These are phyloP conservation scores for Parmelia sp. DNA, from an alignment of 495 filamentous ascomycete genomes.

Conservation along the genomic window DNA sequence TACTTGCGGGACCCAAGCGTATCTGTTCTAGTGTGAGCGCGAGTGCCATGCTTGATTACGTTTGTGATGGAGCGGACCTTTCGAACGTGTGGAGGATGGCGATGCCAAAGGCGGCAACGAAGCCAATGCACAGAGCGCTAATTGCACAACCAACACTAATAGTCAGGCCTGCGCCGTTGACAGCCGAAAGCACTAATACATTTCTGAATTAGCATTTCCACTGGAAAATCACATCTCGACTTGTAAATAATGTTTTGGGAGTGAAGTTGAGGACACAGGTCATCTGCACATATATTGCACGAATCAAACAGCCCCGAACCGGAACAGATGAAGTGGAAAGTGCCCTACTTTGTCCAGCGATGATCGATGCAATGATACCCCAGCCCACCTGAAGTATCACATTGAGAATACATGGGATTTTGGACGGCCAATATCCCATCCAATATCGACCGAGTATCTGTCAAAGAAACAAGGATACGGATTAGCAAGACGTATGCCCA, in stretches of 20 bases:
- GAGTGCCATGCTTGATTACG: not conserved
- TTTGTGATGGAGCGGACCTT: slow-evolving; percentile 26
- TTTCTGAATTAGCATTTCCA: not conserved
- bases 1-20: slow-evolving; percentile 62
- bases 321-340: not conserved
- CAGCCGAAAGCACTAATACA: slow-evolving; percentile 40
- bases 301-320: not conserved
- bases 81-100: slow-evolving; percentile 64
- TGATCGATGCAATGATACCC: slow-evolving; percentile 53
- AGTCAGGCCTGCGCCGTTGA: slow-evolving; percentile 51
- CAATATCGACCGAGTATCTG: slow-evolving; percentile 63
- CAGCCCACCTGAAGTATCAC: slow-evolving; percentile 61
- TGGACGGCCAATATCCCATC: slow-evolving; percentile 73
- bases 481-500: not conserved
- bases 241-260: too few species aligned
- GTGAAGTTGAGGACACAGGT: too few species aligned
- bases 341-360: slow-evolving; percentile 39
- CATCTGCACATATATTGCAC: too few species aligned
- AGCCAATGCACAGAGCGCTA: slow-evolving; percentile 51
- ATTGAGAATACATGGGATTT: slow-evolving; percentile 59
- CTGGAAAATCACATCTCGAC: not conserved
- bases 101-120: slow-evolving; percentile 67
- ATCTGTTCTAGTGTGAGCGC: slow-evolving; percentile 24
- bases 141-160: slow-evolving; percentile 64
- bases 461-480: not conserved